phyloP scores from a whole-genome alignment of 192 early-diverging fungal species.

The Backusella australiensis region DNA sequence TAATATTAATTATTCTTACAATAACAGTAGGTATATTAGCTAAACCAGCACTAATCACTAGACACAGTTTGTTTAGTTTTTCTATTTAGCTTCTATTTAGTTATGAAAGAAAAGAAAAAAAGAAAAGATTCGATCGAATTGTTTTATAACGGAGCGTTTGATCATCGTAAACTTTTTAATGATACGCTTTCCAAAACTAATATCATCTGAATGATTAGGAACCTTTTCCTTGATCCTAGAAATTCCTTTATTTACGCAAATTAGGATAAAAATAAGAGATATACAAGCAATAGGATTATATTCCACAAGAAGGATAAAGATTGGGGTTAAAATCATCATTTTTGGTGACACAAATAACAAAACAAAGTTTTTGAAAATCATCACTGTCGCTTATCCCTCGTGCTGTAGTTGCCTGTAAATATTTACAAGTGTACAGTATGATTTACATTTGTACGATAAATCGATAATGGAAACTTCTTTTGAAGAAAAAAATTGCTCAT shows the following conservation, averaged over 20 bases:
- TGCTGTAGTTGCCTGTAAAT: background rate
- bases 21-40: background rate
- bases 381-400: background rate
- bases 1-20: background rate
- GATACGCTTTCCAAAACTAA: no score
- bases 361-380: no score
- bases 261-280: background rate
- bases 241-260: background rate
- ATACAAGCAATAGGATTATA: no score
- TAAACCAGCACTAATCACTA: background rate
- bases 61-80: background rate
- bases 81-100: background rate
- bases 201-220: no score
- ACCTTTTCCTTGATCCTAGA: background rate
- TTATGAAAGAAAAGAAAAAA: background rate
- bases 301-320: no score
- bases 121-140: background rate
- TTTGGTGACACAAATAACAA: no score
- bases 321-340: background rate
- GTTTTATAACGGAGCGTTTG: background rate
- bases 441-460: background rate
- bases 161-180: background rate
- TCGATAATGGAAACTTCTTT: background rate
- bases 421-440: background rate
- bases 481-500: background rate